Conservation (phyloP, 805 yeast species). For the Candida anglica region DNA sequence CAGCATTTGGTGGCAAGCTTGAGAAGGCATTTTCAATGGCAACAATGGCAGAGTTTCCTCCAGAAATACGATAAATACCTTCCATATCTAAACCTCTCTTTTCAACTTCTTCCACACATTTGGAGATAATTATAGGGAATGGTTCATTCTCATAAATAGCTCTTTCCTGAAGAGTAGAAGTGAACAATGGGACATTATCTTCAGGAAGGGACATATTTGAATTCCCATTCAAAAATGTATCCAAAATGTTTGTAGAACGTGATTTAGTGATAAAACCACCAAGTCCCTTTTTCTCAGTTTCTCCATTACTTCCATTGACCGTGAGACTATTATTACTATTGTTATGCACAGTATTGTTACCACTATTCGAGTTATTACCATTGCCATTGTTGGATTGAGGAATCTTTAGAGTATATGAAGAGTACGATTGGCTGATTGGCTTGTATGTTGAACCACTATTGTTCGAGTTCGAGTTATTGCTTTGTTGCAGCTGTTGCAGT, state of each 20-base stretch:
- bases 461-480: background rate
- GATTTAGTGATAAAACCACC: constrained; percentile 34
- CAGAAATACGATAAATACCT: constrained; percentile 90
- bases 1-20: constrained; percentile 18
- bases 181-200: constrained; percentile 30
- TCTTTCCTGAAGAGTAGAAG: constrained; percentile 59
- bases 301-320: constrained; percentile 3
- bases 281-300: constrained; percentile 11
- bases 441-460: background rate
- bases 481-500: background rate
- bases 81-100: constrained; percentile 69
- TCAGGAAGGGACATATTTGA: constrained; percentile 1
- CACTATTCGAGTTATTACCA: constrained; percentile 1
- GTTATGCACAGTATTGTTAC: constrained; percentile 4
- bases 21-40: constrained; percentile 40
- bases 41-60: constrained; percentile 66
- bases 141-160: constrained; percentile 55
- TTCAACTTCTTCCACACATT: constrained; percentile 78
- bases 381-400: background rate
- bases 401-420: constrained; percentile 2
- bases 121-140: constrained; percentile 68
- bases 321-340: constrained; percentile 2
- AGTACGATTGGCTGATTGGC: background rate
- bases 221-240: constrained; percentile 21
- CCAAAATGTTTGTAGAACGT: constrained; percentile 45